Evolutionary conservation across 768 basidiomycete genomes (phyloP).

Genomic region (Hydnomerulius pinastri): DNA sequence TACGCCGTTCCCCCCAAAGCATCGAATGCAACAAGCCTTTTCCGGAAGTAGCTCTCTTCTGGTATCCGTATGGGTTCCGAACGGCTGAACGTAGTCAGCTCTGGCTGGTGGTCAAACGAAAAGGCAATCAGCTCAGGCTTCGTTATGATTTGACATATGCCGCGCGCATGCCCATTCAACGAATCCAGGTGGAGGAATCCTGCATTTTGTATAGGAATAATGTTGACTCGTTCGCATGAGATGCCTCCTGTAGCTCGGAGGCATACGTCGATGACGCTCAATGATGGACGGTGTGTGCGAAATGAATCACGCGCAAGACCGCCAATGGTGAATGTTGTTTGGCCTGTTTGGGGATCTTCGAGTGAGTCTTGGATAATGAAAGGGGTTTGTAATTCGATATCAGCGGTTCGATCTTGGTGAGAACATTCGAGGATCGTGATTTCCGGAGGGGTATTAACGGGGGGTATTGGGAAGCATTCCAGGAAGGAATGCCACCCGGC

Average conservation of each 20-base stretch:
- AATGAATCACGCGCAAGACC: neutral
- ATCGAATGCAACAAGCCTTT: too few species aligned
- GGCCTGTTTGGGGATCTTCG: neutral
- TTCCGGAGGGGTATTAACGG: neutral
- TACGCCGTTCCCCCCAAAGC: too few species aligned
- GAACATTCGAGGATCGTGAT: constrained; percentile 1
- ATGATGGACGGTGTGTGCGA: neutral
- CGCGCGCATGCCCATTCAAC: too few species aligned
- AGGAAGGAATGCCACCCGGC: neutral
- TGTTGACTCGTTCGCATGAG: too few species aligned
- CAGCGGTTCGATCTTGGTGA: neutral
- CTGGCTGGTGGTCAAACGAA: too few species aligned
- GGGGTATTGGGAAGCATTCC: constrained; percentile 11
- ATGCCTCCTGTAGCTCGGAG: constrained; percentile 7
- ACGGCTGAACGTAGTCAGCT: too few species aligned
- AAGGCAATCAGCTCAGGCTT: too few species aligned
- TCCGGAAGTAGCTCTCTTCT: too few species aligned
- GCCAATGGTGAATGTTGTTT: neutral
- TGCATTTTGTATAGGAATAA: too few species aligned
- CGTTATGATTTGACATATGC: too few species aligned
- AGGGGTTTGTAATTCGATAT: neutral
- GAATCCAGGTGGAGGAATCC: too few species aligned
- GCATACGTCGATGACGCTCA: constrained; percentile 3
- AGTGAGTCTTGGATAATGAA: constrained; percentile 4
- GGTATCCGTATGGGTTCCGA: too few species aligned